phyloP scores from a whole-genome alignment of 2,329 filamentous ascomycete genomes.

The Cryphonectria carpinicola region DNA sequence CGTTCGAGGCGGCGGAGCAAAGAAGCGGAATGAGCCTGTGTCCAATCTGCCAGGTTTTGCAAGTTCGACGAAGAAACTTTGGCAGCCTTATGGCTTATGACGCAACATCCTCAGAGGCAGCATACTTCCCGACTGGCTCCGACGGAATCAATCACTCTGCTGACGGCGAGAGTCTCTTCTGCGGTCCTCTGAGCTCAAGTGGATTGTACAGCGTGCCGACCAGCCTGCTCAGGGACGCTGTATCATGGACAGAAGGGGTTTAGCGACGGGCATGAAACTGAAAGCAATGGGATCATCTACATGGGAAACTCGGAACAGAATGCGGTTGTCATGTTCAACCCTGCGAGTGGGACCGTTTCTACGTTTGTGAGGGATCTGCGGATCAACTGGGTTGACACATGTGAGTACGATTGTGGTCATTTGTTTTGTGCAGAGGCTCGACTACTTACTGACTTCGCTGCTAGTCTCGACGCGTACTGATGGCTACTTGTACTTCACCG shows the following conservation, averaged over 20 bases:
- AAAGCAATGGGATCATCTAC: slow-evolving; percentile 53
- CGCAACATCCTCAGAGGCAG: slow-evolving; percentile 38
- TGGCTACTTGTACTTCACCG: slow-evolving; percentile 57
- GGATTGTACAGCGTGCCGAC: slow-evolving; percentile 48
- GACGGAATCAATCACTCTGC: slow-evolving; percentile 56
- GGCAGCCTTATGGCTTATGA: no score
- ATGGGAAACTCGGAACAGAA: slow-evolving; percentile 55
- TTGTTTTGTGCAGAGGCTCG: neutral
- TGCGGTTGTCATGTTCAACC: slow-evolving; percentile 49
- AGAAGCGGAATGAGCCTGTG: no score
- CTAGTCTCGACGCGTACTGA: slow-evolving; percentile 45
- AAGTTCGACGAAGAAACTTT: no score
- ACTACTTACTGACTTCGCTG: neutral
- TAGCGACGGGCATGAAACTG: slow-evolving; percentile 56
- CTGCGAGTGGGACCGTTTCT: slow-evolving; percentile 41
- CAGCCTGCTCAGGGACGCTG: slow-evolving; percentile 44
- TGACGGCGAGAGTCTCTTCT: slow-evolving; percentile 52
- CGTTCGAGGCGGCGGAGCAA: no score
- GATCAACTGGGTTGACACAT: slow-evolving; percentile 53
- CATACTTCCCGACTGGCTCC: slow-evolving; percentile 47
- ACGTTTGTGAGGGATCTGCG: slow-evolving; percentile 48
- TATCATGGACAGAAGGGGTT: slow-evolving; percentile 52
- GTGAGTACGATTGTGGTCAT: slow-evolving; percentile 26
- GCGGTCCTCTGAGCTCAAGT: slow-evolving; percentile 47
- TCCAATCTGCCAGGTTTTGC: no score